Evolutionary conservation across 2,329 filamentous ascomycete genomes (phyloP).

Genomic region (Colletotrichum sp.): DNA sequence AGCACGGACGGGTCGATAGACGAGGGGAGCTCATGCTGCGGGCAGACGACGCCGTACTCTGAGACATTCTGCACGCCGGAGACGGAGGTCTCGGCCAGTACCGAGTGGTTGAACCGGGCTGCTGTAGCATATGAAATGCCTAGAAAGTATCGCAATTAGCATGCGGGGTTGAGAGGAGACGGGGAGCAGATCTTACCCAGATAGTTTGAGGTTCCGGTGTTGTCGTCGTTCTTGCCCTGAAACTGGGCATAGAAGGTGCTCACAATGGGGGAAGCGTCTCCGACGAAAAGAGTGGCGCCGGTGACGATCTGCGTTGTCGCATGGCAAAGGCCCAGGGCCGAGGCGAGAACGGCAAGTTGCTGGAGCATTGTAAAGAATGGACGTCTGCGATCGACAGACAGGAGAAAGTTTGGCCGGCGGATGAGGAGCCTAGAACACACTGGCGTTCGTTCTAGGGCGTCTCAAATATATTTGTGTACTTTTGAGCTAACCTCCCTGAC

Average conservation of each 20-base stretch:
- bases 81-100: background rate
- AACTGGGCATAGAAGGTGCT: background rate
- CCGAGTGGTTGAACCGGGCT: background rate
- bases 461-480: background rate
- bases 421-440: background rate
- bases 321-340: background rate
- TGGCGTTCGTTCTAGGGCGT: background rate
- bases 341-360: background rate
- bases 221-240: background rate
- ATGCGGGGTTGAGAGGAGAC: background rate
- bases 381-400: background rate
- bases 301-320: background rate
- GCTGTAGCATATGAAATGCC: background rate
- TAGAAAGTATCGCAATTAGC: background rate
- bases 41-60: background rate
- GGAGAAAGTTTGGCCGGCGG: background rate
- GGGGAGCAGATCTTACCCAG: background rate
- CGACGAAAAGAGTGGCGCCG: background rate
- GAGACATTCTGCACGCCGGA: background rate
- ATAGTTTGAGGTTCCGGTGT: background rate
- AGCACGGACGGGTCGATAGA: background rate
- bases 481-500: background rate
- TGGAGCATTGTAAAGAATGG: background rate
- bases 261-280: background rate
- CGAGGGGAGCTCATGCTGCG: background rate